phyloP scores from a whole-genome alignment of 2,329 filamentous ascomycete species.

The Mollisiaceae sp. region DNA sequence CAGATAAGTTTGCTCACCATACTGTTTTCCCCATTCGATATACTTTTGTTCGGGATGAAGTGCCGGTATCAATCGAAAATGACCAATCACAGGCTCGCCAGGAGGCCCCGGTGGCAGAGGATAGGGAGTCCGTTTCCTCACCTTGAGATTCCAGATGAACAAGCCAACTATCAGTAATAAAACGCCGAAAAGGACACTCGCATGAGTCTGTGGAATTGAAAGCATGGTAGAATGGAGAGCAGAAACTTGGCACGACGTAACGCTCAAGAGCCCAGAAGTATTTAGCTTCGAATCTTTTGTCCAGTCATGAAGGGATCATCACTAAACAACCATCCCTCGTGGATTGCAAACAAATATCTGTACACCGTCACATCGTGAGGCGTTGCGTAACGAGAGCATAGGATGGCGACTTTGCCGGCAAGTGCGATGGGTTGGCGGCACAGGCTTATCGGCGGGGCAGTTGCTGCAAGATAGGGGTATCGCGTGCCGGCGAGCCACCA shows the following conservation, averaged over 20 bases:
- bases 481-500: not conserved
- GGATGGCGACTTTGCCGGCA: slow-evolving; percentile 5
- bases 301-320: not conserved
- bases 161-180: slow-evolving; percentile 8
- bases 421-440: not conserved
- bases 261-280: not conserved
- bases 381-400: not conserved
- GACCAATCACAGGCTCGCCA: slow-evolving; percentile 35
- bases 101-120: slow-evolving; percentile 38
- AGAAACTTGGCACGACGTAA: not conserved
- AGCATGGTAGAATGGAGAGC: not conserved
- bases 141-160: slow-evolving; percentile 3
- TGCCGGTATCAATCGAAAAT: slow-evolving; percentile 34
- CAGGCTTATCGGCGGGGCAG: slow-evolving; percentile 3
- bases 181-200: not conserved
- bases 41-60: slow-evolving; percentile 34
- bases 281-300: not conserved
- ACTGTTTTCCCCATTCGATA: slow-evolving; percentile 35
- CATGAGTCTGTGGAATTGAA: slow-evolving; percentile 3
- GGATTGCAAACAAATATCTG: not conserved
- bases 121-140: slow-evolving; percentile 17
- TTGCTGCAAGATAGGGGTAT: not conserved
- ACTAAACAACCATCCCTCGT: slow-evolving; percentile 2
- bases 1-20: slow-evolving; percentile 20
- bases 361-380: slow-evolving; percentile 3